Evolutionary conservation across 495 filamentous ascomycete species (phyloP).

Genomic region (Entonaema liquescens): DNA sequence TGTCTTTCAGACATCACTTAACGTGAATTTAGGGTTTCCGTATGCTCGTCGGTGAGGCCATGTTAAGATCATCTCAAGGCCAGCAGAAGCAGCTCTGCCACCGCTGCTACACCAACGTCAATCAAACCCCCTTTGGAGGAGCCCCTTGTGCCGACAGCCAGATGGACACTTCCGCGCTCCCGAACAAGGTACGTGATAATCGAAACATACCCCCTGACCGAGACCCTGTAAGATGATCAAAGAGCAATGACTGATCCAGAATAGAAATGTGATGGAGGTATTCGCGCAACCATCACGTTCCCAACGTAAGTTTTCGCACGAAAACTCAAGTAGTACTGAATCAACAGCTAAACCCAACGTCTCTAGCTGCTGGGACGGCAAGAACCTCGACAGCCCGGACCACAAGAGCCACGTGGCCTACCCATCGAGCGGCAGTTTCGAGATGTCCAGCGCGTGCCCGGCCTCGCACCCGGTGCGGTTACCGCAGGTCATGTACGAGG

Average conservation of each 20-base stretch:
- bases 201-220: neutral
- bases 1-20: slow-evolving; percentile 7
- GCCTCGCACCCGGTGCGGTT: slow-evolving; percentile 49
- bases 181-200: slow-evolving; percentile 44
- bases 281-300: slow-evolving; percentile 59
- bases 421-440: slow-evolving; percentile 40
- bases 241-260: neutral
- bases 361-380: slow-evolving; percentile 57
- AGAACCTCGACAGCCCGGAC: slow-evolving; percentile 58
- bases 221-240: too few relatives aligned
- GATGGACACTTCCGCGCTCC: slow-evolving; percentile 53
- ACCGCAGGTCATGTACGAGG: slow-evolving; percentile 55
- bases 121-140: slow-evolving; percentile 58
- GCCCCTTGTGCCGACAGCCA: slow-evolving; percentile 56
- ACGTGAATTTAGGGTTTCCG: slow-evolving; percentile 49
- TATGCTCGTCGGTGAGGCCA: slow-evolving; percentile 52
- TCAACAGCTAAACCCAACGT: slow-evolving; percentile 14
- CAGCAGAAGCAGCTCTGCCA: slow-evolving; percentile 42
- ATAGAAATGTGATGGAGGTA: slow-evolving; percentile 53
- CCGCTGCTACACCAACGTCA: slow-evolving; percentile 47
- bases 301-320: slow-evolving; percentile 47
- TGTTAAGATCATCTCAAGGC: slow-evolving; percentile 33
- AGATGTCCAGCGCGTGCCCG: slow-evolving; percentile 49
- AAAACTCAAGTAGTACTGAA: neutral
- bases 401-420: slow-evolving; percentile 55